Evolutionary conservation across 345 rosid genomes (phyloP).

Genomic region (Gossypium raimondii): DNA sequence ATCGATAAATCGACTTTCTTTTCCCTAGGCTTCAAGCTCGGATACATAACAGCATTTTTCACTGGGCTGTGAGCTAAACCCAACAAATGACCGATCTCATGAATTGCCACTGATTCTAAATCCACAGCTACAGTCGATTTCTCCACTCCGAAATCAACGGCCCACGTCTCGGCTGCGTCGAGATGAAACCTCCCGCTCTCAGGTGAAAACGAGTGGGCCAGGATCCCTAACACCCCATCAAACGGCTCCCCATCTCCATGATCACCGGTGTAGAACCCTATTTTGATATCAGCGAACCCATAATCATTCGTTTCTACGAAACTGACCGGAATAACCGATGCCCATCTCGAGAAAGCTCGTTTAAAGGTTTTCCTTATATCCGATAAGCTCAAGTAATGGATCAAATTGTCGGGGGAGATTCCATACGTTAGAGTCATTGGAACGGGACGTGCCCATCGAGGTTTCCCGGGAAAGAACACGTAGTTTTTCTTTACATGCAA

Average conservation of each 20-base stretch:
- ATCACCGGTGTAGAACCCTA: slow-evolving; percentile 74
- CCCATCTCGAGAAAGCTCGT: slow-evolving; percentile 65
- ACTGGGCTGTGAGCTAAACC: slow-evolving; percentile 63
- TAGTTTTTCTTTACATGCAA: slow-evolving; percentile 32
- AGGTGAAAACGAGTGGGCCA: slow-evolving; percentile 80
- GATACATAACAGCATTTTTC: slow-evolving; percentile 80
- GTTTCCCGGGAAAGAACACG: slow-evolving; percentile 58
- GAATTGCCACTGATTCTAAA: slow-evolving; percentile 79
- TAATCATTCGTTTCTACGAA: slow-evolving; percentile 56
- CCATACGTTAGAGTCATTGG: slow-evolving; percentile 65
- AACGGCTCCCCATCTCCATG: slow-evolving; percentile 91
- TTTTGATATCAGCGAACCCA: slow-evolving; percentile 59
- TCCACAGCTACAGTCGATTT: slow-evolving; percentile 69
- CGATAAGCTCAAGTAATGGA: slow-evolving; percentile 30
- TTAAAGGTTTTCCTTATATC: slow-evolving; percentile 42
- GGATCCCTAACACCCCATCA: slow-evolving; percentile 76
- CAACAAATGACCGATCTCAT: slow-evolving; percentile 80
- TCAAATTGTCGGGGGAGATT: slow-evolving; percentile 52
- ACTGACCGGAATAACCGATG: slow-evolving; percentile 61
- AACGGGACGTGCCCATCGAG: slow-evolving; percentile 51
- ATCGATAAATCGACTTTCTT: slow-evolving; percentile 49
- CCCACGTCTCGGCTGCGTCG: slow-evolving; percentile 82
- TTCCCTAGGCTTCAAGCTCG: slow-evolving; percentile 72
- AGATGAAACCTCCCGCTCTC: slow-evolving; percentile 75
- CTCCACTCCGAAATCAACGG: slow-evolving; percentile 52